These are phyloP conservation scores for Populus trichocarpa DNA, from an alignment of 441 rosid species.

Conservation along the genomic window DNA sequence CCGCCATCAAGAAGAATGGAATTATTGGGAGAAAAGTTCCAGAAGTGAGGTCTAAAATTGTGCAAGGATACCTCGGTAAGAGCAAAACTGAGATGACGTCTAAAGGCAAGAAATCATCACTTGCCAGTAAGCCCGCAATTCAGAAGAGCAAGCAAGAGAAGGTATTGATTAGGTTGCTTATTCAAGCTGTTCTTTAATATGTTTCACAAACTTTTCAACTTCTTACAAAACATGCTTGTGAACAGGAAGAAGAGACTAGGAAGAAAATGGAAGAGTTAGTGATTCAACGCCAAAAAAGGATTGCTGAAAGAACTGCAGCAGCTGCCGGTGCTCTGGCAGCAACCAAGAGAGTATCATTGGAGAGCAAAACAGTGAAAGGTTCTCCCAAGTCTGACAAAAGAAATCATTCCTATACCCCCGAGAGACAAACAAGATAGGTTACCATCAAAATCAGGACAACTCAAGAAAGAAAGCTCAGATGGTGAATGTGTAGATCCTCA, in stretches of 20 bases:
- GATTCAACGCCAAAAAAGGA: slow-evolving; percentile 72
- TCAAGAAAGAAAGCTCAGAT: slow-evolving; percentile 15
- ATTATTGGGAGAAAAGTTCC: slow-evolving; percentile 32
- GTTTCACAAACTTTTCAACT: neutral
- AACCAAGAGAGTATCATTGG: slow-evolving; percentile 35
- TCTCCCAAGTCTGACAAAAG: slow-evolving; percentile 20
- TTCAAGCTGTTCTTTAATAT: slow-evolving; percentile 3
- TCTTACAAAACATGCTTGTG: neutral
- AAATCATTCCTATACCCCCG: slow-evolving; percentile 16
- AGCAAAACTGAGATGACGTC: slow-evolving; percentile 33
- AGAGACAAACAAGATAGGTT: slow-evolving; percentile 29
- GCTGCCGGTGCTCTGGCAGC: slow-evolving; percentile 28
- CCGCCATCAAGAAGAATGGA: slow-evolving; percentile 34
- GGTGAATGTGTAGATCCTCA: neutral
- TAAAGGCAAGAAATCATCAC: slow-evolving; percentile 44
- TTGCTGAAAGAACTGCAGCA: slow-evolving; percentile 78
- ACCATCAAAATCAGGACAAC: slow-evolving; percentile 31
- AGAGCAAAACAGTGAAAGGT: slow-evolving; percentile 30
- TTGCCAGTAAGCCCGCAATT: slow-evolving; percentile 43
- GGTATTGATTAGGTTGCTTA: slow-evolving; percentile 34
- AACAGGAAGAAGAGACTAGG: slow-evolving; percentile 49
- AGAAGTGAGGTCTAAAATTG: slow-evolving; percentile 35
- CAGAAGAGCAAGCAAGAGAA: slow-evolving; percentile 77
- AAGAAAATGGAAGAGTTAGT: slow-evolving; percentile 60
- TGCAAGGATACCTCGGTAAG: slow-evolving; percentile 25